Evolutionary conservation across 2,329 filamentous ascomycete genomes (phyloP).

Genomic region (Magnaporthales sp.): DNA sequence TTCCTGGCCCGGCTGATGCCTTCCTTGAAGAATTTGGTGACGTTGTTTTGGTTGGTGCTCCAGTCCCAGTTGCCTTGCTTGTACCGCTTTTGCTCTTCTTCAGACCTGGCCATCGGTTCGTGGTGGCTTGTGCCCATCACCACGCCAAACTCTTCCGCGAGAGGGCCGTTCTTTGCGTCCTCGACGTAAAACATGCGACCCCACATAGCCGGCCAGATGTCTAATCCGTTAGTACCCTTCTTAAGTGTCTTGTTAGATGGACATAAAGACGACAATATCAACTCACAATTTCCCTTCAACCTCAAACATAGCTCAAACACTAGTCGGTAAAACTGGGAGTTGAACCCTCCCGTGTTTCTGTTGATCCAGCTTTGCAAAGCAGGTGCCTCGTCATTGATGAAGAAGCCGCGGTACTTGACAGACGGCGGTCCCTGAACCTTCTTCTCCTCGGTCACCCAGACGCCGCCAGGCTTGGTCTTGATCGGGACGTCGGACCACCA

Average conservation of each 20-base stretch:
- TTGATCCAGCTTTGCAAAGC: conserved; percentile 41
- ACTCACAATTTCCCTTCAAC: conserved; percentile 38
- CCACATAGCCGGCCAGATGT: conserved; percentile 52
- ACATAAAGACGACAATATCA: background rate
- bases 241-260: background rate
- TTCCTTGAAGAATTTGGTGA: conserved; percentile 42
- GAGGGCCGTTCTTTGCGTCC: conserved; percentile 39
- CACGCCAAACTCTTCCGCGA: conserved; percentile 47
- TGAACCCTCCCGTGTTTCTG: conserved; percentile 13
- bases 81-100: conserved; percentile 23
- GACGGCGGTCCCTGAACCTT: conserved; percentile 40
- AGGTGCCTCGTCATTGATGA: conserved; percentile 52
- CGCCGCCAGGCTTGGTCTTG: conserved; percentile 36
- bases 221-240: background rate
- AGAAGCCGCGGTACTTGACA: conserved; percentile 50
- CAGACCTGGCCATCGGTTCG: conserved; percentile 47
- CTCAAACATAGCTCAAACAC: conserved; percentile 49
- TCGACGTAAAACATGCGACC: conserved; percentile 48
- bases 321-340: conserved; percentile 38
- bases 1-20: conserved; percentile 39
- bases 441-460: conserved; percentile 24
- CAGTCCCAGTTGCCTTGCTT: conserved; percentile 43
- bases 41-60: conserved; percentile 41
- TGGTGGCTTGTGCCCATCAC: conserved; percentile 51
- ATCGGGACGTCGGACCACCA: conserved; percentile 46